Evolutionary conservation across 805 yeast species (phyloP).

Genomic region (Saccharomycopsis amapae): DNA sequence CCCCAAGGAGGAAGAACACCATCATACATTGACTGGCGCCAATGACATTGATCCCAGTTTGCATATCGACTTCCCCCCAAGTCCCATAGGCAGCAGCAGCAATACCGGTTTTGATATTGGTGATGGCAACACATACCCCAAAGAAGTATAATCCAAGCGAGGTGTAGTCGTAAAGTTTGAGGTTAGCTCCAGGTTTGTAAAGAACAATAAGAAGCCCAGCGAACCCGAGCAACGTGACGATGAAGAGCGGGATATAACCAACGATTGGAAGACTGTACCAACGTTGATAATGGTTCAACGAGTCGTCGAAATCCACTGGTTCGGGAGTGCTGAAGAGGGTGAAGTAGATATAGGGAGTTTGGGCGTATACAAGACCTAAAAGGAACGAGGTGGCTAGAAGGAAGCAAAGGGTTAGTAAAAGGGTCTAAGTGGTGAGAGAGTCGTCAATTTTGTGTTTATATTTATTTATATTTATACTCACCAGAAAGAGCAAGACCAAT

Average conservation of each 20-base stretch:
- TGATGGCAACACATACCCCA: conserved; percentile 71
- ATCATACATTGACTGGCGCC: conserved; percentile 84
- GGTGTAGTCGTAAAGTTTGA: conserved; percentile 86
- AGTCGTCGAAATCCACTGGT: conserved; percentile 46
- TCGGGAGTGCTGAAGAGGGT: conserved; percentile 61
- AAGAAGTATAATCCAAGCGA: conserved; percentile 66
- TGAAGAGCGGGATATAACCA: conserved; percentile 30
- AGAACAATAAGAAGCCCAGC: conserved; percentile 69
- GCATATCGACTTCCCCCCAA: conserved; percentile 92
- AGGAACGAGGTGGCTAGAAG: conserved; percentile 51
- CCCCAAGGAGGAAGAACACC: conserved; percentile 64
- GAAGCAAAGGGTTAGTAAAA: not conserved
- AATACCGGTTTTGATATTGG: conserved; percentile 79
- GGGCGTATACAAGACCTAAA: conserved; percentile 70
- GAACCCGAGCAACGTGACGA: conserved; percentile 61
- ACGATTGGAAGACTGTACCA: conserved; percentile 59
- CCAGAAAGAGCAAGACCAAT: conserved; percentile 32
- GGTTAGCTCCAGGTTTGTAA: conserved; percentile 80
- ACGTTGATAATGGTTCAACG: conserved; percentile 65
- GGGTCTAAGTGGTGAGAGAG: not conserved
- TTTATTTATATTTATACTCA: conserved; percentile 6
- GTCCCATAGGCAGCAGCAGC: conserved; percentile 59
- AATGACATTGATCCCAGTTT: conserved; percentile 82
- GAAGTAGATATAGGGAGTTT: conserved; percentile 74
- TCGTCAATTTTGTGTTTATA: no score